phyloP scores from a whole-genome alignment of 768 basidiomycete species.

The Crepidotus variabilis region DNA sequence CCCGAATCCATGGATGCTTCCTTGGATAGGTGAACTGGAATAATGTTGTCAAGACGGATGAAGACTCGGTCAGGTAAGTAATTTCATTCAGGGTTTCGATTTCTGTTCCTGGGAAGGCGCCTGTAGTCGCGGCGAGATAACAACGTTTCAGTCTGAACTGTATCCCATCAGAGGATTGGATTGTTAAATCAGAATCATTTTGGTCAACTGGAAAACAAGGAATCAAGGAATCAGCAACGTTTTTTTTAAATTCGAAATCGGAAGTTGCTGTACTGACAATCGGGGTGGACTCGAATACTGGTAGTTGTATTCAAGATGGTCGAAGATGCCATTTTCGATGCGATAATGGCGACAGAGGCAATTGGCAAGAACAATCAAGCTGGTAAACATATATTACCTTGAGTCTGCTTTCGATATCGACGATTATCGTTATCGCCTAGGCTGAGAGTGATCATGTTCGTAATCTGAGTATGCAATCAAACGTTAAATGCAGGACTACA shows the following conservation, averaged over 20 bases:
- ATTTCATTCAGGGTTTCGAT: neutral
- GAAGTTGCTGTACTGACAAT: neutral
- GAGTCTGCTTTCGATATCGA: too few relatives aligned
- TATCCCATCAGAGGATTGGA: conserved; percentile 5
- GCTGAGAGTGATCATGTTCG: too few relatives aligned
- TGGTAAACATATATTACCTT: too few relatives aligned
- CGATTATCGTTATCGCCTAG: too few relatives aligned
- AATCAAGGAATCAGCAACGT: neutral
- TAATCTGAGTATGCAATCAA: too few relatives aligned
- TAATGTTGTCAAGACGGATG: neutral
- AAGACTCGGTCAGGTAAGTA: conserved; percentile 1
- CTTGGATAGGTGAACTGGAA: conserved; percentile 7
- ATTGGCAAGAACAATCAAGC: too few relatives aligned
- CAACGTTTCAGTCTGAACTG: conserved; percentile 4
- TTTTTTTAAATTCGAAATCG: neutral
- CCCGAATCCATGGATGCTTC: neutral
- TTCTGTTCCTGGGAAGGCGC: conserved; percentile 7
- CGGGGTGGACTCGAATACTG: neutral
- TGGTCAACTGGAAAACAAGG: neutral
- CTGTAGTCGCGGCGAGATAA: conserved; percentile 2
- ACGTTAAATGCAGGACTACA: too few relatives aligned
- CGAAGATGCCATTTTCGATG: too few relatives aligned
- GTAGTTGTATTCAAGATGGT: too few relatives aligned
- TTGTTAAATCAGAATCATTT: conserved; percentile 1
- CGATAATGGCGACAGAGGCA: too few relatives aligned